A percentile compares a stretch with the other conserved stretches of the same genome.
These are phyloP conservation scores for Kazachstania psychrophila DNA, from an alignment of 805 yeast genomes.

Conservation along the genomic window DNA sequence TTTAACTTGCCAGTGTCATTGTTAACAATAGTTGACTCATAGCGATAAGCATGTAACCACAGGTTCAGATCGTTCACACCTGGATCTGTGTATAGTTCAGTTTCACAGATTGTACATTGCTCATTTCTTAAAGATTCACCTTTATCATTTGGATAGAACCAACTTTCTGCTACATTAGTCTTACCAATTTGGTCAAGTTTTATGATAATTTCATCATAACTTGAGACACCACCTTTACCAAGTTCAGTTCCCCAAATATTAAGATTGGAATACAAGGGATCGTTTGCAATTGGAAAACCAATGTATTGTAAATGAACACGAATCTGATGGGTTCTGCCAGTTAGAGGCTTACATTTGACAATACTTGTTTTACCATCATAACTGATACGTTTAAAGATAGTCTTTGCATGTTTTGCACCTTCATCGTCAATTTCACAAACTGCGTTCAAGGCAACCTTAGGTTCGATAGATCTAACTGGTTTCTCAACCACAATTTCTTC, in stretches of 20 bases:
- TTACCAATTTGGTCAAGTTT: constrained; percentile 63
- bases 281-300: constrained; percentile 89
- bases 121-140: constrained; percentile 63
- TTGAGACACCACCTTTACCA: constrained; percentile 53
- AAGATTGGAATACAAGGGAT: constrained; percentile 77
- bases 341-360: constrained; percentile 75
- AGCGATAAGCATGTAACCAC: constrained; percentile 86
- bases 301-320: constrained; percentile 83
- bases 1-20: constrained; percentile 22
- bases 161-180: constrained; percentile 53
- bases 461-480: constrained; percentile 63
- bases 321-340: constrained; percentile 94
- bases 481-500: constrained; percentile 47
- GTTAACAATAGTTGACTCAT: constrained; percentile 43
- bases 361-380: constrained; percentile 55
- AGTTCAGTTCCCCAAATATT: constrained; percentile 69
- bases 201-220: constrained; percentile 38
- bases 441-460: constrained; percentile 59
- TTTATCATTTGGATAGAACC: constrained; percentile 46
- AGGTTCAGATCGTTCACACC: constrained; percentile 77
- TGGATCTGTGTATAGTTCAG: constrained; percentile 76
- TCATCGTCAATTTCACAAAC: constrained; percentile 30
- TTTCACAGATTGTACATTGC: constrained; percentile 55
- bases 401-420: constrained; percentile 56
- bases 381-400: constrained; percentile 58